Evolutionary conservation across 2,329 filamentous ascomycete species (phyloP), one percentile per base, ranked within the genome.

Genomic region (Phialemoniopsis sp.): DNA sequence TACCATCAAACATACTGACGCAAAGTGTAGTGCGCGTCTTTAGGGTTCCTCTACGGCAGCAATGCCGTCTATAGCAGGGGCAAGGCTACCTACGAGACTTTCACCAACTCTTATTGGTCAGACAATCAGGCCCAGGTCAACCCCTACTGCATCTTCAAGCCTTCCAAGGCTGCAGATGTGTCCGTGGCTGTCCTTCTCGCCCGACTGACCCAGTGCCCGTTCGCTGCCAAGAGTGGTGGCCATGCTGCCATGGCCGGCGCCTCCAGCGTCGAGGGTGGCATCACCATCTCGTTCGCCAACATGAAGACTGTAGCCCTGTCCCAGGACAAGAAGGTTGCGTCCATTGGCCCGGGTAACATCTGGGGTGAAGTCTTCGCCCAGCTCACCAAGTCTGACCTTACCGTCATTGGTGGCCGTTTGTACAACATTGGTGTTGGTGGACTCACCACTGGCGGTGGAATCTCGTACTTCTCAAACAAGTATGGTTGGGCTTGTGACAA

Each of bases 391-490:
- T 55, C 61, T 8, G 63, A 65, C 19, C 64, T 63, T 45, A 60
- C 60, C 28, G 64, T 60, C 29, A 63, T 72, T 18, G 68, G 68
- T n/a, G 67, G 68, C 2, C 54, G 70, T 5, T 60, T 70, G 21
- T 62, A 64, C 14, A 61, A 69, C 38, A 63, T 70, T n/a, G 67
- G 68, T 26, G 67, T 73, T 3, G 66, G 64, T 13, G 71, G 70
- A 7, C 66, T 68, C 18, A 42, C 73, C 7, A 75, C 82, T 35
- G 78, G 75, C 71, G 73, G 41, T 52, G 73, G 61, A 54, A 66
- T 58, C 43, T 76, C 72, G 37, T 77, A 73, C 45, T 58, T 78
- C 52, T 69, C 67, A 17, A 63, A 66, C 8, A 60, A 74, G 45
- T 61, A 68, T 45, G 77, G 76, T 7, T 75, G 69, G 55, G 70